Evolutionary conservation across 371 early-diverging fungal species (phyloP), one percentile per base, ranked within the genome.

Genomic region (Globomyces sp.): DNA sequence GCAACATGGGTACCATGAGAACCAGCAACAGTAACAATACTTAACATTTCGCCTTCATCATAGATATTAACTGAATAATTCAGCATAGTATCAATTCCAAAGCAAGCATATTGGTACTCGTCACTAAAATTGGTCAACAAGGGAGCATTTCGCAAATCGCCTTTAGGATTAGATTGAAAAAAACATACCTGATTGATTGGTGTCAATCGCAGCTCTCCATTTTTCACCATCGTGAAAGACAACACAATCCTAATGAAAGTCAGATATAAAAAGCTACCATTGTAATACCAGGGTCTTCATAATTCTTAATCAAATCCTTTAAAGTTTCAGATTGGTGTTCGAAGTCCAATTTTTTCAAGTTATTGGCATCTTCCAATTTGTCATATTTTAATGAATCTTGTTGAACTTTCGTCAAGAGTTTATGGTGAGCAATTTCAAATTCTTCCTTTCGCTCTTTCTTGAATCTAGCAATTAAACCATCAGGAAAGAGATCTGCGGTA

Each of bases 1-100:
- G 96, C 95, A 51, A 98, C 98, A 70, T 98, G 98, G 4, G 94
- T 95, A 45, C 93, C 93, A 68, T 98, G 98, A 50, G 88, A 80
- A 13, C 95, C 92, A 41, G 88, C 86, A 52, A 85, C 73, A 45
- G 90, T 89, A 36, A 94, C 96, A 69, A 95, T 74, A 46, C 49
- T 48, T 10, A 63, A 42, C 39, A 42, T 52, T 46, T 48, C 6
- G 3, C 63, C 63, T 50, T 90, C 76, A 63, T 92, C 92, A 74
- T 94, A 95, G 64, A 96, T 88, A 76, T 95, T 95, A 67, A 96
- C 89, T 9, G 91, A 90, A 71, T 88, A 94, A 73, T 89, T 90
- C 44, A 95, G 82, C 73, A 89, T 80, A 70, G 91, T 89, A 37
- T 89, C 87, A 65, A 89, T 80, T 68, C 88, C 85, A 71, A 96